A percentile compares a stretch with the other conserved stretches of the same genome.
phyloP scores from a whole-genome alignment of 2,329 filamentous ascomycete genomes.

The Juglanconis sp. region DNA sequence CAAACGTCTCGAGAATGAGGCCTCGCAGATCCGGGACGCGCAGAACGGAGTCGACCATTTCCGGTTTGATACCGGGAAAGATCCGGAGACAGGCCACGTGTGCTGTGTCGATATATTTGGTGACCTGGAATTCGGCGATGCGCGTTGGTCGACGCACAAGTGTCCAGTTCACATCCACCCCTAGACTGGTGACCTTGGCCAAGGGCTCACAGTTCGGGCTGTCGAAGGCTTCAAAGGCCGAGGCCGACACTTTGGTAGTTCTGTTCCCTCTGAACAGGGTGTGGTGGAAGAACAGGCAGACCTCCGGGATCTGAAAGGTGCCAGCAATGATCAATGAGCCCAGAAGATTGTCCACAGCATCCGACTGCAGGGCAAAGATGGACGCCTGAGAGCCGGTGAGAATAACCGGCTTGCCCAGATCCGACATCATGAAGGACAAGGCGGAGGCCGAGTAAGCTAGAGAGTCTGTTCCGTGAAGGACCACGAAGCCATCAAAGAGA shows the following conservation, averaged over 20 bases:
- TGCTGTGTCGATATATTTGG: conserved; percentile 75
- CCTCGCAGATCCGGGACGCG: conserved; percentile 73
- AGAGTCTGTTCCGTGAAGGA: conserved; percentile 88
- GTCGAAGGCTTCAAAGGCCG: conserved; percentile 81
- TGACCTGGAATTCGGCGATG: conserved; percentile 71
- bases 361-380: conserved; percentile 86
- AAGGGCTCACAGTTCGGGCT: conserved; percentile 83
- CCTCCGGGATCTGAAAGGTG: conserved; percentile 89
- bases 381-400: conserved; percentile 80
- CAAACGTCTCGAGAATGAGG: conserved; percentile 86
- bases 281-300: conserved; percentile 92
- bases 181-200: conserved; percentile 75
- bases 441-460: conserved; percentile 87
- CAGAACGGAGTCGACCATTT: conserved; percentile 85
- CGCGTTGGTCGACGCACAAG: conserved; percentile 70
- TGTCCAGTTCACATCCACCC: conserved; percentile 78
- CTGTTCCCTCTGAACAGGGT: conserved; percentile 85
- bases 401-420: conserved; percentile 87
- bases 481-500: conserved; percentile 85
- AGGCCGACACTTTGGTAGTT: conserved; percentile 82
- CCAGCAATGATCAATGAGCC: conserved; percentile 86
- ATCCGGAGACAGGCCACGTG: conserved; percentile 87
- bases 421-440: conserved; percentile 88
- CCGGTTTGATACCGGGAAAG: conserved; percentile 89
- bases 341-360: conserved; percentile 86